Conservation (phyloP, 768 basidiomycete genomes). For the Dacryopinax spathularia region DNA sequence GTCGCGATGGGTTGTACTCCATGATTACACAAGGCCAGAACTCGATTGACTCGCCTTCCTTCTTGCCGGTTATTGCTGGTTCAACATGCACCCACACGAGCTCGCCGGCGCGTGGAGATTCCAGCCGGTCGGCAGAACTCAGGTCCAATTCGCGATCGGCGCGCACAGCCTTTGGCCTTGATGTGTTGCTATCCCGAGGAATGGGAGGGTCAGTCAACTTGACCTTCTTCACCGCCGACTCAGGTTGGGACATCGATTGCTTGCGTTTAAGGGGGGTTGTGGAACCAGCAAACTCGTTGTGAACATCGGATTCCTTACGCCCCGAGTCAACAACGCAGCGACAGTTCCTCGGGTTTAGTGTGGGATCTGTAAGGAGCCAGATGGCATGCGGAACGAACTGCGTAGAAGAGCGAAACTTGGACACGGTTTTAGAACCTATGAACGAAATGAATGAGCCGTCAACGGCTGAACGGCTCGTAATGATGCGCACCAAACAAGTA, state of each 20-base stretch:
- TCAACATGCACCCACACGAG: background rate
- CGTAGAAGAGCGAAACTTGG: slow-evolving; percentile 57
- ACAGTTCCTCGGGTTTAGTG: slow-evolving; percentile 38
- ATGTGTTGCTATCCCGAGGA: background rate
- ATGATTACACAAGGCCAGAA: background rate
- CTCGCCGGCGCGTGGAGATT: background rate
- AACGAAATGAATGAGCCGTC: background rate
- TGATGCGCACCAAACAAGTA: background rate
- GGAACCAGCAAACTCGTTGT: background rate
- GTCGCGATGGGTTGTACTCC: background rate
- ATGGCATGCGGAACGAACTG: slow-evolving; percentile 75
- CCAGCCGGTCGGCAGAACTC: background rate
- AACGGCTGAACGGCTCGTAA: background rate
- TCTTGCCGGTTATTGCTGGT: background rate
- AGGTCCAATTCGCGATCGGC: background rate
- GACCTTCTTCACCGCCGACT: background rate
- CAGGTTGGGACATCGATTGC: background rate
- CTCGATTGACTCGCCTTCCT: background rate
- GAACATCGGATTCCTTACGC: background rate
- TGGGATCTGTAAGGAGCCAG: slow-evolving; percentile 53
- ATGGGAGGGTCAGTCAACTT: background rate
- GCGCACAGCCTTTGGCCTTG: background rate
- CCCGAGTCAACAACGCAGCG: slow-evolving; percentile 27
- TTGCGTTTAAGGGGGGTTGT: background rate
- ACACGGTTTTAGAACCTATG: background rate